Conservation (phyloP, 805 yeast species). For the Cephaloascus fragrans region DNA sequence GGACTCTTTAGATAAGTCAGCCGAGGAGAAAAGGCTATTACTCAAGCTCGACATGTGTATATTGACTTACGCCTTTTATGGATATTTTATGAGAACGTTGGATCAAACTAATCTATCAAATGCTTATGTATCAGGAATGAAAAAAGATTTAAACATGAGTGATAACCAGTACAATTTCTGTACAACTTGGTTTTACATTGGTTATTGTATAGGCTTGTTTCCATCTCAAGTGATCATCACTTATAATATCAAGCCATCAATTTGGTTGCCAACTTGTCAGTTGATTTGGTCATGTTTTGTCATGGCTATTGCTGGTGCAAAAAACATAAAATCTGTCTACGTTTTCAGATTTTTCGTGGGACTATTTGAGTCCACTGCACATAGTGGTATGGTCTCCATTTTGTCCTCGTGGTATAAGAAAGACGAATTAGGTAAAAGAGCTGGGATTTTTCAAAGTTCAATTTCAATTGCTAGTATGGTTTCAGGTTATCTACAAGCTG, state of each 20-base stretch:
- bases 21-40: constrained; percentile 14
- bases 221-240: constrained; percentile 24
- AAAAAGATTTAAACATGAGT: constrained; percentile 24
- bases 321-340: constrained; percentile 4
- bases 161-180: constrained; percentile 39
- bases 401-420: constrained; percentile 14
- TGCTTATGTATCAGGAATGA: constrained; percentile 32
- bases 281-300: constrained; percentile 25
- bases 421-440: constrained; percentile 11
- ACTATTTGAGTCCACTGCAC: constrained; percentile 15
- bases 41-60: constrained; percentile 20
- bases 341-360: constrained; percentile 15
- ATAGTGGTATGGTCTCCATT: constrained; percentile 7
- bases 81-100: constrained; percentile 21
- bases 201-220: constrained; percentile 36
- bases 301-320: constrained; percentile 19
- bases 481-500: constrained; percentile 12
- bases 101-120: constrained; percentile 30
- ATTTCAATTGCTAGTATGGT: constrained; percentile 7
- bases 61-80: constrained; percentile 18
- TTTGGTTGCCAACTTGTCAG: constrained; percentile 21
- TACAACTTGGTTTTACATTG: constrained; percentile 28
- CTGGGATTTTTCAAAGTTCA: constrained; percentile 6
- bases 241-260: constrained; percentile 17
- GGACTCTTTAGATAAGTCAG: background rate